These are phyloP conservation scores for Nothomitra cinnamomea DNA, from an alignment of 2,329 filamentous ascomycete genomes.

Conservation along the genomic window DNA sequence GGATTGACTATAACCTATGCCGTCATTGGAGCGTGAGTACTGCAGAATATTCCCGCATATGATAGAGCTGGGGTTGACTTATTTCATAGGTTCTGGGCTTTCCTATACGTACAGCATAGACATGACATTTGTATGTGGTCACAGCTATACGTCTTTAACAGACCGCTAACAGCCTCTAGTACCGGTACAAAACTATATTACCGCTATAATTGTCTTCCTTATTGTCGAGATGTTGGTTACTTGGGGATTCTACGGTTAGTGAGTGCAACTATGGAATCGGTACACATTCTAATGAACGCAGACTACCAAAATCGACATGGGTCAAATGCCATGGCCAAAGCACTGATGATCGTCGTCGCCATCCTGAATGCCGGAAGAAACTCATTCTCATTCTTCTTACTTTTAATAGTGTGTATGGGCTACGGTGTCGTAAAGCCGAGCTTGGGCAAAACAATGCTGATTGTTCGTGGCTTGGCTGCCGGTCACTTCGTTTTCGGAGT, in stretches of 20 bases:
- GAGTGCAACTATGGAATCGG: background rate
- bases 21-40: slow-evolving; percentile 51
- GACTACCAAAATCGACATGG: slow-evolving; percentile 90
- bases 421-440: slow-evolving; percentile 95
- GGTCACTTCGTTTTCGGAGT: slow-evolving; percentile 91
- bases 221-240: slow-evolving; percentile 96
- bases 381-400: slow-evolving; percentile 94
- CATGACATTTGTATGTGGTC: slow-evolving; percentile 59
- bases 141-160: background rate
- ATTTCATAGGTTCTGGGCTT: slow-evolving; percentile 59
- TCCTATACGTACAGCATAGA: slow-evolving; percentile 87
- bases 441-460: slow-evolving; percentile 84
- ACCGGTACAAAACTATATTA: slow-evolving; percentile 97
- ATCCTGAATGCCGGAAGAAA: slow-evolving; percentile 86
- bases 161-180: slow-evolving; percentile 35
- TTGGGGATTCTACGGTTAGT: slow-evolving; percentile 81
- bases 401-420: slow-evolving; percentile 98
- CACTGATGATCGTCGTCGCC: slow-evolving; percentile 78
- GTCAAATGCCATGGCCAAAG: slow-evolving; percentile 65
- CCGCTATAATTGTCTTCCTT: slow-evolving; percentile 84
- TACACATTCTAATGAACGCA: slow-evolving; percentile 20
- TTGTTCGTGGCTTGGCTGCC: slow-evolving; percentile 76
- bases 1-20: slow-evolving; percentile 88
- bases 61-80: slow-evolving; percentile 11
- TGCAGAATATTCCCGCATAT: background rate